phyloP scores from a whole-genome alignment of 345 rosid genomes.

The Sonneratia caseolaris region DNA sequence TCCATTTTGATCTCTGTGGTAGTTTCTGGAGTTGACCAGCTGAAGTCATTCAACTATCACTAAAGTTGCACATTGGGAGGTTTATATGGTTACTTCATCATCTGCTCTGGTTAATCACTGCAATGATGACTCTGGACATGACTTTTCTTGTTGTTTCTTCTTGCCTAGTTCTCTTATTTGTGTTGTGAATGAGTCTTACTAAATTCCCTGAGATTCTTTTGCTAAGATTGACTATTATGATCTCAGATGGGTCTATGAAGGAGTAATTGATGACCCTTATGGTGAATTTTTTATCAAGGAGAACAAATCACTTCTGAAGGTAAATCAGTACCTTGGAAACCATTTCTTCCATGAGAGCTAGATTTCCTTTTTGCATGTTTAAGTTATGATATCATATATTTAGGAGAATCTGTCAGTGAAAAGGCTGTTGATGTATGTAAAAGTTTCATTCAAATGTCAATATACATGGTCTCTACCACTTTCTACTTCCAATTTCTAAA shows the following conservation, averaged over 20 bases:
- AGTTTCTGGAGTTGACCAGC: background rate
- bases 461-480: background rate
- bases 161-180: background rate
- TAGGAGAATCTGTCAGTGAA: background rate
- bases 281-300: constrained; percentile 94
- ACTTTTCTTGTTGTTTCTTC: background rate
- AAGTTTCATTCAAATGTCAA: background rate
- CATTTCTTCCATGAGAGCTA: background rate
- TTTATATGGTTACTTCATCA: background rate
- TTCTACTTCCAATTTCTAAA: background rate
- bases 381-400: background rate
- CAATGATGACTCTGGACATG: background rate
- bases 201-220: background rate
- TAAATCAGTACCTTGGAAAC: constrained; percentile 14
- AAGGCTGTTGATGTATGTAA: background rate
- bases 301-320: constrained; percentile 85
- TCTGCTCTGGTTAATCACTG: background rate
- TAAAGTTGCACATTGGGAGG: background rate
- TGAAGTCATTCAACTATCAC: background rate
- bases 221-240: constrained; percentile 15
- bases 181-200: background rate
- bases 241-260: constrained; percentile 97
- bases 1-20: background rate
- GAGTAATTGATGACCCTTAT: constrained; percentile 92
- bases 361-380: constrained; percentile 1